Base-by-base conservation (phyloP, 805 yeast genomes). In the Pichia nakasei region DNA sequence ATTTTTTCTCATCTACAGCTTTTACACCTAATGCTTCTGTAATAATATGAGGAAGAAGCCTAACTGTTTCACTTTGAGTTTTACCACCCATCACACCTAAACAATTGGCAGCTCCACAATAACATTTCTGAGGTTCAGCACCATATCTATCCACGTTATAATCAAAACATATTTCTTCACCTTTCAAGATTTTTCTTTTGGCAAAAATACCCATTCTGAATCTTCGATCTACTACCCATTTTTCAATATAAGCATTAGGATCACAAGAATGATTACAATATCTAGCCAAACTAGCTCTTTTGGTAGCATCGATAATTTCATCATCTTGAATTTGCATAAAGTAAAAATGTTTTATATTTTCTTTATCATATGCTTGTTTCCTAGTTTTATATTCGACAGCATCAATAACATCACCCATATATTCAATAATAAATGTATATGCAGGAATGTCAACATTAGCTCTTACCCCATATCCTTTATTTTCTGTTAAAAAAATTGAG, bases 101-200 rank as follows among this genome's bases (percentile, higher is more conserved):
- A 72, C 98, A 91, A 63, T 87, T 89, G 24, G 83, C 71, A 51
- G 88, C 94, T 3, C 95, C 96, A 67, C 98, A 91, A 63, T 84
- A 85, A 65, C 98, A 91, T 27, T 85, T 83, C 65, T 93, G 97
- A 13, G 94, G 87, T 46, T 80, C 82, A 2, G 97, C 95, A 26
- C 98, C 98, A 60, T 89, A 91, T 50, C 97, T 71, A 63, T 91
- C 98, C 29, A 93, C 97, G 56, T 91, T 91, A 63, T 91, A 91
- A 58, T 84, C 89, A 61, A 84, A 84, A 1, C 97, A 86, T 52
- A 91, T 78, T 60, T 91, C 98, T 62, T 93, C 97, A 43, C 96
- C 96, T 47, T 63, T 61, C 8, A 51, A 37, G 42, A 91, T 86
- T 22, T 70, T 63, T 50, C 95, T 69, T 52, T 84, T 84, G 41